These are phyloP conservation scores for Aquanectria penicillioides DNA, from an alignment of 2,329 filamentous ascomycete genomes.

Conservation along the genomic window DNA sequence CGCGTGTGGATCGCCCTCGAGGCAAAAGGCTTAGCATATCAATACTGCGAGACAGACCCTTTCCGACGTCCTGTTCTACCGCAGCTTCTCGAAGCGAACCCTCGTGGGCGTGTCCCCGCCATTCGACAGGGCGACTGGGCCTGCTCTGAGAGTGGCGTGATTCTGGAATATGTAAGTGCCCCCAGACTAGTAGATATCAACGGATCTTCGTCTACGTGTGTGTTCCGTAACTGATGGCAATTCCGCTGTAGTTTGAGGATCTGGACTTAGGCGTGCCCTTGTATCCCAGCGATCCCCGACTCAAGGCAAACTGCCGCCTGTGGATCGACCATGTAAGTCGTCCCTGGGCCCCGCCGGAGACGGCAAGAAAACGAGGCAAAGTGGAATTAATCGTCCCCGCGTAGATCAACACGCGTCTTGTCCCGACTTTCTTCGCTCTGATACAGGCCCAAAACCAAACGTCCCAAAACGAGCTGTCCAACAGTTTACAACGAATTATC, in stretches of 20 bases:
- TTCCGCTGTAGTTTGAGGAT: conserved; percentile 74
- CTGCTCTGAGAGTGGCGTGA: conserved; percentile 81
- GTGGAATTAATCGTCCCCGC: neutral
- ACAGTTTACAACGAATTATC: conserved; percentile 74
- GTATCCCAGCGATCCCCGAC: conserved; percentile 71
- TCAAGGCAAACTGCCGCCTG: conserved; percentile 78
- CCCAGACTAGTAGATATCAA: neutral
- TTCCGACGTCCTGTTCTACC: conserved; percentile 72
- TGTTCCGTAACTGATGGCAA: neutral
- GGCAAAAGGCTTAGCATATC: conserved; percentile 79
- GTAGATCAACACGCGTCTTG: conserved; percentile 78
- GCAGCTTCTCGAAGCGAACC: conserved; percentile 77
- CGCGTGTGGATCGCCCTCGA: conserved; percentile 91
- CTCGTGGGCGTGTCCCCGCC: conserved; percentile 78
- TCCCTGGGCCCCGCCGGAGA: neutral
- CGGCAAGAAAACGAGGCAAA: neutral
- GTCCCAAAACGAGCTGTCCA: conserved; percentile 67
- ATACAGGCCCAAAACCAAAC: conserved; percentile 71
- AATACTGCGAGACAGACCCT: conserved; percentile 87
- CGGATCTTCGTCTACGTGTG: too few relatives aligned
- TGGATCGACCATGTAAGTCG: conserved; percentile 81
- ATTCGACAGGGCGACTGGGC: conserved; percentile 83
- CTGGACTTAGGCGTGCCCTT: conserved; percentile 68
- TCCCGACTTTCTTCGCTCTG: conserved; percentile 80
- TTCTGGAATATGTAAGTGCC: conserved; percentile 82